These are phyloP conservation scores for Phytophthora pluvialis DNA, from an alignment of 352 stramenopile species.

Conservation along the genomic window DNA sequence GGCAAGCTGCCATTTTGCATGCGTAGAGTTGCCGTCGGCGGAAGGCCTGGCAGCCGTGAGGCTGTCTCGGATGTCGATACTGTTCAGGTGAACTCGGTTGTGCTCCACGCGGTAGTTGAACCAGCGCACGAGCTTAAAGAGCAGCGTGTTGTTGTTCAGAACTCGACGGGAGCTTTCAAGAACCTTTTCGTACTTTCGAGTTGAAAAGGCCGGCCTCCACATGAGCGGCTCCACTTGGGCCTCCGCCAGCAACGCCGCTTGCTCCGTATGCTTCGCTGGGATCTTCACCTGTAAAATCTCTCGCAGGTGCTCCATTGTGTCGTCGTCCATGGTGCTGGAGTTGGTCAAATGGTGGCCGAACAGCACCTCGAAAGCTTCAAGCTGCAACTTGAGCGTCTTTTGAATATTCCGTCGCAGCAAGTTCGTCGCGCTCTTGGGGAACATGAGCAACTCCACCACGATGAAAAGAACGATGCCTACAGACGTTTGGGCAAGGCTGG, in stretches of 20 bases:
- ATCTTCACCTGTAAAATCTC: conserved; percentile 65
- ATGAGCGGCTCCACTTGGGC: conserved; percentile 64
- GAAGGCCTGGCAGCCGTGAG: conserved; percentile 7
- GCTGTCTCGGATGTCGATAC: conserved; percentile 58
- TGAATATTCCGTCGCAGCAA: conserved; percentile 73
- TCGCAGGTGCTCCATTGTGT: conserved; percentile 52
- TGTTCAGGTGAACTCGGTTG: conserved; percentile 47
- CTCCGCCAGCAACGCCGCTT: conserved; percentile 57
- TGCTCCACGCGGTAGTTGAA: conserved; percentile 63
- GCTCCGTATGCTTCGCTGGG: conserved; percentile 49
- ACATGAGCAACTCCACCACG: conserved; percentile 64
- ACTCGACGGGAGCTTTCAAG: conserved; percentile 67
- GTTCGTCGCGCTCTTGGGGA: conserved; percentile 58
- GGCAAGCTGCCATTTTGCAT: conserved; percentile 55
- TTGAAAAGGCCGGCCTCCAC: conserved; percentile 71
- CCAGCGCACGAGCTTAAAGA: conserved; percentile 79
- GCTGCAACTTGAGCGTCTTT: conserved; percentile 62
- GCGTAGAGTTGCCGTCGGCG: conserved; percentile 27
- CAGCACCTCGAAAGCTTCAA: conserved; percentile 62
- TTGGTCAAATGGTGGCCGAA: conserved; percentile 70
- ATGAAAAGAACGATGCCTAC: conserved; percentile 83
- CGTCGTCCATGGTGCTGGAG: conserved; percentile 51
- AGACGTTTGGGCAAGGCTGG: conserved; percentile 73
- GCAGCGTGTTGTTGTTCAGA: conserved; percentile 79
- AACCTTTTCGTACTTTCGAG: conserved; percentile 69